Conservation (phyloP, 805 yeast genomes). For the Maudiozyma bulderi region DNA sequence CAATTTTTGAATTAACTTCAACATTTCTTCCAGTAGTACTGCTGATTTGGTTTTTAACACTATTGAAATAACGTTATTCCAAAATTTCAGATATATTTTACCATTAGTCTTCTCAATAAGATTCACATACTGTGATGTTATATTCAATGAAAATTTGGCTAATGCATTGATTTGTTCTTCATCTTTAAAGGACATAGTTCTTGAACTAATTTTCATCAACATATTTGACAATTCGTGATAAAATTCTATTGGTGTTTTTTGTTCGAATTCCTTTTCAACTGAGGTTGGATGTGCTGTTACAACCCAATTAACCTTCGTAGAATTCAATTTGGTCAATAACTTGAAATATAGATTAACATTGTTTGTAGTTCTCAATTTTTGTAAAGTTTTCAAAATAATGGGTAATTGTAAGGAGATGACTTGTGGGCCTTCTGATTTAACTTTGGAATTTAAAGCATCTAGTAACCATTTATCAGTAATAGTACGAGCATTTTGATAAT, state of each 20-base stretch:
- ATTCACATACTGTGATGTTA: constrained; percentile 9
- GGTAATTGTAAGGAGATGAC: constrained; percentile 3
- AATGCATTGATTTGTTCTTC: constrained; percentile 6
- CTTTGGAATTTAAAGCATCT: constrained; percentile 8
- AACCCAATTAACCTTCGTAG: constrained; percentile 17
- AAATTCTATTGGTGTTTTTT: constrained; percentile 17
- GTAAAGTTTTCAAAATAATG: constrained; percentile 15
- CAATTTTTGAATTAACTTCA: not conserved
- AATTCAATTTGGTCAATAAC: constrained; percentile 15
- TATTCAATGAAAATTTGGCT: constrained; percentile 14
- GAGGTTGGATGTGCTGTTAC: constrained; percentile 8
- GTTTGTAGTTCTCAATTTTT: constrained; percentile 14
- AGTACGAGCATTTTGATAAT: constrained; percentile 1
- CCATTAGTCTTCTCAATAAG: not conserved
- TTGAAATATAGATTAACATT: constrained; percentile 14
- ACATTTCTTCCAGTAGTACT: constrained; percentile 1
- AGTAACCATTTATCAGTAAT: constrained; percentile 15
- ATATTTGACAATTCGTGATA: constrained; percentile 20
- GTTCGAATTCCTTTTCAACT: not conserved
- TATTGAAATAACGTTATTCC: constrained; percentile 11
- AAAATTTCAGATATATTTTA: constrained; percentile 5
- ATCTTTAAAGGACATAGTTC: not conserved
- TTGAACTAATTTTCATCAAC: constrained; percentile 14
- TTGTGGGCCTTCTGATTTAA: not conserved
- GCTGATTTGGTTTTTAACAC: constrained; percentile 14